Evolutionary conservation across 768 basidiomycete species (phyloP).

Genomic region (Boletus fagicola): DNA sequence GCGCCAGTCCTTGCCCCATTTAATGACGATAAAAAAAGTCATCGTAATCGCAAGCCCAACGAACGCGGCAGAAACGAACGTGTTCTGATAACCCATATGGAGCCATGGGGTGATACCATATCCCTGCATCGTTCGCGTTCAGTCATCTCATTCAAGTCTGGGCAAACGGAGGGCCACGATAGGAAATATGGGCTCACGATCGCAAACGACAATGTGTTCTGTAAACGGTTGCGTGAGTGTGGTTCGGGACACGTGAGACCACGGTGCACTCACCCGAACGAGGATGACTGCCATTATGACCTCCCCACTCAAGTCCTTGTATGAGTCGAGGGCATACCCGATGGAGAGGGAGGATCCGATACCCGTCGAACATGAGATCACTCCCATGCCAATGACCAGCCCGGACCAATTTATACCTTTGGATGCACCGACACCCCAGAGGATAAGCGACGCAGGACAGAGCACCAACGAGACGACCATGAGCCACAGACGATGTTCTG

Average conservation of each 20-base stretch:
- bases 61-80: conserved; percentile 19
- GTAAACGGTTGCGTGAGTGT: not conserved
- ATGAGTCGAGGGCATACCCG: conserved; percentile 21
- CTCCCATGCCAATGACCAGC: conserved; percentile 21
- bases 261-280: conserved; percentile 13
- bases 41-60: conserved; percentile 21
- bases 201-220: conserved; percentile 21
- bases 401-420: conserved; percentile 16
- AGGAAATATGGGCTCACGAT: conserved; percentile 7
- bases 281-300: conserved; percentile 21
- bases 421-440: conserved; percentile 22
- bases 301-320: conserved; percentile 20
- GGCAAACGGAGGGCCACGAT: too few relatives aligned
- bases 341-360: conserved; percentile 21
- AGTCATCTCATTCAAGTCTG: not conserved
- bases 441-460: conserved; percentile 19
- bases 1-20: conserved; percentile 20
- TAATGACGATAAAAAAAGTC: conserved; percentile 18
- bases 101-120: conserved; percentile 25
- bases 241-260: not conserved
- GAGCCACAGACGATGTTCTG: conserved; percentile 27
- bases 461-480: conserved; percentile 20
- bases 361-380: conserved; percentile 22
- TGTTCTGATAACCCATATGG: conserved; percentile 18
- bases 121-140: conserved; percentile 6